Conservation (phyloP, 192 early-diverging fungal genomes). For the Ambispora gerdemannii region DNA sequence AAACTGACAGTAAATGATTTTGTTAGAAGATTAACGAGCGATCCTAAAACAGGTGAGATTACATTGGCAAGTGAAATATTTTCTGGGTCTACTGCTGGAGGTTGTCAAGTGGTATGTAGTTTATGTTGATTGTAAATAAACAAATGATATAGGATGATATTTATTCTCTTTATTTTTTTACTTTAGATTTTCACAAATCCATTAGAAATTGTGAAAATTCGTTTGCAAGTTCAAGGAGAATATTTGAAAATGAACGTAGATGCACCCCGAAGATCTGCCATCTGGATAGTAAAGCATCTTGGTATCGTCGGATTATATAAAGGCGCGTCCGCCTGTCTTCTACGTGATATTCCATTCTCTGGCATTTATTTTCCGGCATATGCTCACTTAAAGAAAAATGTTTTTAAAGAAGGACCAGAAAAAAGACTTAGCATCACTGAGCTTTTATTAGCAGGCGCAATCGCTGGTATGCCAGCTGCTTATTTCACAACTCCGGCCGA, state of each 20-base stretch:
- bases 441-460: conserved; percentile 83
- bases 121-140: no score
- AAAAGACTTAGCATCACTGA: conserved; percentile 66
- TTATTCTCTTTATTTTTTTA: conserved; percentile 7
- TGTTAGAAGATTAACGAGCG: conserved; percentile 65
- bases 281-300: conserved; percentile 85
- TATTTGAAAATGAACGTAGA: conserved; percentile 49
- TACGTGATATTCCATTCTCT: conserved; percentile 96
- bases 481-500: conserved; percentile 97
- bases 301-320: conserved; percentile 93
- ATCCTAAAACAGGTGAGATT: conserved; percentile 72
- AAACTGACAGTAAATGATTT: conserved; percentile 97
- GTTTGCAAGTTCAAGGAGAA: conserved; percentile 87
- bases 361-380: conserved; percentile 97
- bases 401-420: conserved; percentile 81
- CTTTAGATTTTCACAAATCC: conserved; percentile 86
- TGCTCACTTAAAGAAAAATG: conserved; percentile 92
- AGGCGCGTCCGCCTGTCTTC: conserved; percentile 86
- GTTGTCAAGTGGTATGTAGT: conserved; percentile 62
- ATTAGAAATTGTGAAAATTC: conserved; percentile 98
- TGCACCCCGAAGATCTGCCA: conserved; percentile 64
- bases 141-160: no score
- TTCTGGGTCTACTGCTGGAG: conserved; percentile 85
- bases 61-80: conserved; percentile 75
- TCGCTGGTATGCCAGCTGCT: conserved; percentile 96